Evolutionary conservation across 2,329 filamentous ascomycete genomes (phyloP), one percentile per base, ranked within the genome.

Genomic region (Penicillium frequentans): DNA sequence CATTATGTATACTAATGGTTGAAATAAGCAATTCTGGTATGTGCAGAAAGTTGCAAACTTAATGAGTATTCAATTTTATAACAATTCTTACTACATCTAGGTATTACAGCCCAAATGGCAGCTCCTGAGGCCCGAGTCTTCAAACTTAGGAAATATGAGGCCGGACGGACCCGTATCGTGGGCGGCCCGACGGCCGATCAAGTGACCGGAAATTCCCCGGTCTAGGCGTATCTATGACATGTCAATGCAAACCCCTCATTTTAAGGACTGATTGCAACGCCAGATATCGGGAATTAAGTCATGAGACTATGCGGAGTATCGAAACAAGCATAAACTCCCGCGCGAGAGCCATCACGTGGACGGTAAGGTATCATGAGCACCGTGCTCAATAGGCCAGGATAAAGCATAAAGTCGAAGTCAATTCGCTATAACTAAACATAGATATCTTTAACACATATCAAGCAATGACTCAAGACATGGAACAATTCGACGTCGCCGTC

Each of bases 151-250:
- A 35, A 35, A 29, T 13, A 29, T 29, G 27, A 31, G 29, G 29
- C 29, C 29, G 57, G 84, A 86, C 52, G 85, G 87, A 62, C 72
- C 88, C 45, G 23, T 11, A 26, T 27, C 19, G 23, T 9, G 29
- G 26, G 19, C 19, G 29, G 47, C 11, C 11, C n/a, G 21, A 11
- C 4, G 6, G 10, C 47, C 47, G 47, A 39, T 39, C 47, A 37
- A 26, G 47, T 49, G 47, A 49, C 47, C 47, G 47, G 47, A 5
- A 27, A 49, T 49, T 24, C 47, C 19, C 47, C 47, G 47, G 16
- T 39, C 47, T 14, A 21, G 5, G 21, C 47, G 47, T 14, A 49
- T 49, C 31, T 8, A 49, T 49, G 19, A 37, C 29, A 35, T 49
- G 21, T 16, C 19, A 24, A 24, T 37, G 24, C 46, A 35, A 24